Conservation (phyloP, 2,329 filamentous ascomycete species). For the Colletotrichum costaricense region DNA sequence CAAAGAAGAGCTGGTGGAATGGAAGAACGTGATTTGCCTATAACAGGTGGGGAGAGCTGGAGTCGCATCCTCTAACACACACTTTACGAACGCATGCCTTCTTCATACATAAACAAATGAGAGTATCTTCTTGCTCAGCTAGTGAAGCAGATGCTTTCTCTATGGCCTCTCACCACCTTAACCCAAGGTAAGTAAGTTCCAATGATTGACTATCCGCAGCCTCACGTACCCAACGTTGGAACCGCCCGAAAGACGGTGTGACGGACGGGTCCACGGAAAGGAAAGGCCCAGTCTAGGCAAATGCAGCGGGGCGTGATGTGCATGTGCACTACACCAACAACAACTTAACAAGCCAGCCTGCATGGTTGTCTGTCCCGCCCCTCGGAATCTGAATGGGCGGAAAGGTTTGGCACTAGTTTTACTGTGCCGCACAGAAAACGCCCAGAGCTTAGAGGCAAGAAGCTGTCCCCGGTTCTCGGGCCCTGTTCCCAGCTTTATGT, state of each 20-base stretch:
- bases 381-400: neutral
- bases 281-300: neutral
- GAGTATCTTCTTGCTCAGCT: neutral
- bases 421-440: neutral
- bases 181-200: neutral
- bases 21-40: slow-evolving; percentile 19
- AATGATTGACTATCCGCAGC: neutral
- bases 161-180: too few relatives aligned
- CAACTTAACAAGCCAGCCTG: neutral
- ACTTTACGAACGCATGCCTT: neutral
- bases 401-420: neutral
- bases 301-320: neutral
- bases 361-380: neutral
- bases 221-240: neutral
- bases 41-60: slow-evolving; percentile 8
- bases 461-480: slow-evolving; percentile 7
- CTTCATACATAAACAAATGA: neutral
- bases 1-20: slow-evolving; percentile 7
- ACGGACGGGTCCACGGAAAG: neutral
- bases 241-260: slow-evolving; percentile 14
- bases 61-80: slow-evolving; percentile 8
- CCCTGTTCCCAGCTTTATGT: slow-evolving; percentile 1
- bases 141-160: neutral
- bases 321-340: neutral
- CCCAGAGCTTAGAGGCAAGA: too few relatives aligned